Evolutionary conservation across 116 monocot species (phyloP), one percentile per base, ranked within the genome.

Genomic region (Papilionanthe hybrid): DNA sequence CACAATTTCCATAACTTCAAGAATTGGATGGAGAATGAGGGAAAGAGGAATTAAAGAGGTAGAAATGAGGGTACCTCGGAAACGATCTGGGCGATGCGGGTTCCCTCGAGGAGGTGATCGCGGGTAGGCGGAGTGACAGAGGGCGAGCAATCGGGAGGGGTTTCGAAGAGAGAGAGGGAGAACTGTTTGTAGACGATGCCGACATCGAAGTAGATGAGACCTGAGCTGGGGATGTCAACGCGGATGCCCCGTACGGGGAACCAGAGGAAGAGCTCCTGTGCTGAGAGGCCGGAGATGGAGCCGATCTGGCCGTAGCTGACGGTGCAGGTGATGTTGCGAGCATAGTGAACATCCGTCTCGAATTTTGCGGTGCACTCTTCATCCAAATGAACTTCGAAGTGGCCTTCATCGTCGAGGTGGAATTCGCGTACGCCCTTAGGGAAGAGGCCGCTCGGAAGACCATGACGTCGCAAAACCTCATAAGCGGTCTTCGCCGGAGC

Each of bases 261-360:
- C 91, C 91, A 91, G 79, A 91, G 85, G 81, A 91, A 91, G 60
- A 91, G 84, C 76, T 91, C 88, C 83, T 87, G 85, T 3, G 88
- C 88, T 42, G 78, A 72, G 83, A 91, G 72, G 42, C 91, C 91
- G 75, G 85, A 83, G 49, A 91, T 72, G 5, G 58, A 30, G 23
- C 79, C 58, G 81, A 91, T 88, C 85, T 80, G 67, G 25, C 85
- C 90, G 77, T 65, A 82, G 74, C 47, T 53, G 81, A 91, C 53
- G 28, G 68, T 83, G 32, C 91, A 88, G 27, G 79, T 41, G 48
- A 91, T 49, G 79, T 72, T 79, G 81, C 56, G 68, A 37, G 83
- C 85, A 87, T 89, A 91, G 55, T 77, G 85, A 28, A 86, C 84
- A 47, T 77, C 79, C 58, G 78, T 82, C 83, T 86, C 83, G 83